Evolutionary conservation across 225 moss, liverwort and hornwort species (phyloP).

Genomic region (Lunularia cruciata): DNA sequence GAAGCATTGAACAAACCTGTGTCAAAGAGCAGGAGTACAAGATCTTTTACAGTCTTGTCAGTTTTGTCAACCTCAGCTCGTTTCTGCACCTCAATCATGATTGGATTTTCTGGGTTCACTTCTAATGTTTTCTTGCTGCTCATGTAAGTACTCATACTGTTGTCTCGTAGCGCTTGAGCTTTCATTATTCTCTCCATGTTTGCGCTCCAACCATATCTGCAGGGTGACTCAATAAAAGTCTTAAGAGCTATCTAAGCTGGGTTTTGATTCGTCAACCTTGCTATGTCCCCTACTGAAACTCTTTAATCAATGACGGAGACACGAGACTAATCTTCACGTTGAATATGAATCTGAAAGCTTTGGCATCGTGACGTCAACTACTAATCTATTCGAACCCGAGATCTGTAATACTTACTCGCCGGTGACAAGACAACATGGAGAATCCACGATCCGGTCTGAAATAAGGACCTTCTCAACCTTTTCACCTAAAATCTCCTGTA

Average conservation of each 20-base stretch:
- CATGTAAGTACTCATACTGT: constrained; percentile 48
- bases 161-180: constrained; percentile 54
- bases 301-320: too few relatives aligned
- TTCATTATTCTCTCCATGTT: constrained; percentile 58
- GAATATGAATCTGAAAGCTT: too few relatives aligned
- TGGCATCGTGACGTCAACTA: too few relatives aligned
- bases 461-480: constrained; percentile 50
- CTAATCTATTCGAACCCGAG: too few relatives aligned
- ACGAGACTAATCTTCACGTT: too few relatives aligned
- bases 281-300: too few relatives aligned
- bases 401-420: constrained; percentile 49
- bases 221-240: too few relatives aligned
- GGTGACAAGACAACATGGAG: constrained; percentile 51
- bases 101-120: constrained; percentile 45
- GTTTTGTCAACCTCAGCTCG: constrained; percentile 48
- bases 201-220: constrained; percentile 52
- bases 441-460: constrained; percentile 54
- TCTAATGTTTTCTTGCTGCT: constrained; percentile 54
- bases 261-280: too few relatives aligned
- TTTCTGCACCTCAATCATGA: constrained; percentile 48
- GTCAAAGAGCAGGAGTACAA: constrained; percentile 46
- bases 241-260: too few relatives aligned
- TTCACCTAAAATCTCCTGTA: constrained; percentile 48
- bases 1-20: constrained; percentile 30
- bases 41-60: constrained; percentile 52